Base-by-base conservation (phyloP, 2,329 filamentous ascomycete genomes). In the Bipolaris zeicola region DNA sequence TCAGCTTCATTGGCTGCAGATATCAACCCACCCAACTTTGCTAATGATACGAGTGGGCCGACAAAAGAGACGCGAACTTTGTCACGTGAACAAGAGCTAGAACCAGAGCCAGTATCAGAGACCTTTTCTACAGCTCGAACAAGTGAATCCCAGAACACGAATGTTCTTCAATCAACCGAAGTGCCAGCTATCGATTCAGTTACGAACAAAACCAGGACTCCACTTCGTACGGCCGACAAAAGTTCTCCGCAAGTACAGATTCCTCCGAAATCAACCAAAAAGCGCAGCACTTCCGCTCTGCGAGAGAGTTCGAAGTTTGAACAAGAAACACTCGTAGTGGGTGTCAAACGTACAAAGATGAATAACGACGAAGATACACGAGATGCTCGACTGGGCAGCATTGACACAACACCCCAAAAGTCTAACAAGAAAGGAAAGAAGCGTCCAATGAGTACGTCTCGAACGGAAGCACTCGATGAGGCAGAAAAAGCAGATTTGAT, bases 121-220 rank as follows among this genome's bases (percentile, higher is more conserved):
- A 28, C 41, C 2, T 62, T 57, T 38, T 70, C 65, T 5, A 69
- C 58, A 8, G 64, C 64, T 41, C 62, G 55, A 13, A 67, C 66
- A 13, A 60, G 57, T 14, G 57, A 57, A 7, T 60, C 24, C 1
- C 34, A 43, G 5, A 33, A 26, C 13, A 31, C 16, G n/a, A 13
- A 16, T 55, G 20, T 41, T 24, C 24, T 41, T n/a, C 33, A 26
- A 36, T 18, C 41, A 18, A 26, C 18, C 5, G 45, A 50, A n/a
- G 34, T 13, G 14, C 10, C 31, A n/a, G n/a, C 28, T 28, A 51
- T 22, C 6, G 41, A 31, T 3, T 11, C 24, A 2, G 39, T 48
- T 37, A 26, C 1, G 18, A 33, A 14, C 24, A 24, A 18, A 22
- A 26, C 33, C 24, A 16, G 3, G 1, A 2, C 14, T 34, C 16